Base-by-base conservation (phyloP, 306 rosid species). In the Corylus americana region DNA sequence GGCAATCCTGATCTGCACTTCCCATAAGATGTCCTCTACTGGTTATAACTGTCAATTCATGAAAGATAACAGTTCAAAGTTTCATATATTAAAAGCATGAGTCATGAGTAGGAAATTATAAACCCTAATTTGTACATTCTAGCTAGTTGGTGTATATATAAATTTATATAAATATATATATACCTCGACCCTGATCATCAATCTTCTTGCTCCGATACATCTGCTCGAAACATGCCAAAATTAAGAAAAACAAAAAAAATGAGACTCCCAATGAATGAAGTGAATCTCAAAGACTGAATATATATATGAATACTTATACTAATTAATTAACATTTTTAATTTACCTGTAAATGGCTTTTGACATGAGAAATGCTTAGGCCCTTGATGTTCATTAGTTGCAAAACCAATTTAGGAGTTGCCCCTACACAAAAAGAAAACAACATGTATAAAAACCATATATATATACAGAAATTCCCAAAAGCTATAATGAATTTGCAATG, bases 271-370 rank as follows among this genome's bases (percentile, higher is more conserved):
- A 8, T 59, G 8, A 68, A 42, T 42, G 17, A 17, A 20, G 25
- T 11, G 25, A 68, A 42, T 68, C 72, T 39, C 51, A 45, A 42
- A 4, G 14, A 67, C 49, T 39, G 71, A 22, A 66, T 17, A 67
- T 29, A 18, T 18, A 67, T 42, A 67, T 10, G 48, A 64, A 16
- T 7, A 11, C 11, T 58, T 7, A 18, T 11, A 68, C 3, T 9
- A 1, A 39, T 1, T 31, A 31, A 31, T 3, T 67, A 3, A 39
- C 22, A 22, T 67, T 22, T 68, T 68, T 31, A 31, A 31, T 31
- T 68, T 68, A 68, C 72, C 72, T 68, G 72, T 18, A 68, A 42
- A 68, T 68, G 72, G 50, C 72, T 68, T 22, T 68, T 68, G 72
- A 68, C 29, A 68, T 68, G 72, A 68, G 72, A 51, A n/a, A 68